A percentile compares a stretch with the other conserved stretches of the same genome.
These are phyloP conservation scores for Sporothrix schenckii DNA, from an alignment of 2,329 filamentous ascomycete species.

Conservation along the genomic window DNA sequence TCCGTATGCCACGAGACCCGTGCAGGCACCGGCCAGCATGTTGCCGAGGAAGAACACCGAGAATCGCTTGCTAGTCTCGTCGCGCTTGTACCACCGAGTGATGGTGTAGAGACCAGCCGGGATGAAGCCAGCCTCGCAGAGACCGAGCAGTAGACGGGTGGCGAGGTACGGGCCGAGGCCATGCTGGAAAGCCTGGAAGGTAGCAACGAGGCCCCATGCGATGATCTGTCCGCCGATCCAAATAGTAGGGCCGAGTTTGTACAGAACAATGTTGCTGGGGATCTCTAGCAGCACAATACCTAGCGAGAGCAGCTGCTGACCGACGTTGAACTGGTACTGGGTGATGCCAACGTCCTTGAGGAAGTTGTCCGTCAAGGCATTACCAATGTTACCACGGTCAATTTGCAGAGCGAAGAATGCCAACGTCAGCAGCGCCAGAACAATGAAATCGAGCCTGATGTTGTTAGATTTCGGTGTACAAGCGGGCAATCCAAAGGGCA, in stretches of 20 bases:
- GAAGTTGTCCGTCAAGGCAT: conserved; percentile 56
- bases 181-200: conserved; percentile 48
- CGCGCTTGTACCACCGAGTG: conserved; percentile 52
- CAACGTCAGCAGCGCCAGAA: conserved; percentile 24
- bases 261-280: conserved; percentile 34
- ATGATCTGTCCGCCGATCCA: conserved; percentile 48
- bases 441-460: conserved; percentile 12
- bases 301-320: conserved; percentile 50
- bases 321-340: conserved; percentile 56
- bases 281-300: conserved; percentile 46
- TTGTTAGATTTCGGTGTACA: background rate
- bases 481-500: too few species aligned
- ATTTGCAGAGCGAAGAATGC: conserved; percentile 26
- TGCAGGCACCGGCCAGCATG: conserved; percentile 46
- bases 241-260: conserved; percentile 42
- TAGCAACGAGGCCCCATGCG: conserved; percentile 40
- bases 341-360: conserved; percentile 52
- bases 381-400: conserved; percentile 44
- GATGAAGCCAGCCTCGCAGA: conserved; percentile 50
- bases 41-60: conserved; percentile 52
- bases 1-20: conserved; percentile 50
- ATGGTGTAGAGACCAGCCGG: conserved; percentile 53
- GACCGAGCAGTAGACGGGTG: conserved; percentile 45
- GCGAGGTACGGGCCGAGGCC: conserved; percentile 45
- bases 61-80: conserved; percentile 52